phyloP scores from a whole-genome alignment of 352 stramenopile species.

The Globisporangium ultimum region DNA sequence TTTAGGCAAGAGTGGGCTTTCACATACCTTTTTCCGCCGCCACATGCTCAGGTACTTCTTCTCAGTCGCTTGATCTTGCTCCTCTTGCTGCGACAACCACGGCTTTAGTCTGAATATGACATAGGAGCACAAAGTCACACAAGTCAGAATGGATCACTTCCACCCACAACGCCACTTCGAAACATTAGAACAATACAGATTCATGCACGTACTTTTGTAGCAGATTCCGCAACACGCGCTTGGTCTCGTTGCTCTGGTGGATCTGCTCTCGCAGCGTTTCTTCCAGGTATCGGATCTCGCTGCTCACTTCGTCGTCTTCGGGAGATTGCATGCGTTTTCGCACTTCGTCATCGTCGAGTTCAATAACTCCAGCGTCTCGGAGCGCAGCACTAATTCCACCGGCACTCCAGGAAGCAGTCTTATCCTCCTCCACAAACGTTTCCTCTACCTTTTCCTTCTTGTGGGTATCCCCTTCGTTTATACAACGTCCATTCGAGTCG shows the following conservation, averaged over 20 bases:
- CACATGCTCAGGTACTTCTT: conserved; percentile 60
- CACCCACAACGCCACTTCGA: background rate
- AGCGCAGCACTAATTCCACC: conserved; percentile 27
- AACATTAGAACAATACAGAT: background rate
- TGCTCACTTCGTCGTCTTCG: conserved; percentile 60
- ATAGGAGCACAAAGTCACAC: too few species aligned
- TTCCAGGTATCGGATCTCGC: conserved; percentile 60
- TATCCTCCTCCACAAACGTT: too few species aligned
- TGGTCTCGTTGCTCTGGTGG: conserved; percentile 54
- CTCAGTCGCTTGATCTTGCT: conserved; percentile 40
- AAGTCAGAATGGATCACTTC: background rate
- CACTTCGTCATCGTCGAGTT: conserved; percentile 28
- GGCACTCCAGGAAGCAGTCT: conserved; percentile 18
- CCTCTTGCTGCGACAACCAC: conserved; percentile 52
- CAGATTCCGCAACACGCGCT: conserved; percentile 46
- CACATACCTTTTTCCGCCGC: conserved; percentile 58
- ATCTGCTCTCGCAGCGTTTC: conserved; percentile 34
- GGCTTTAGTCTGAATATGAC: conserved; percentile 42
- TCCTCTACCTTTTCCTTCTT: conserved; percentile 1
- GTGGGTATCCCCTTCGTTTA: background rate
- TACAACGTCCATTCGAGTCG: background rate
- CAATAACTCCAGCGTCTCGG: conserved; percentile 46
- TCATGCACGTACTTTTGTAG: conserved; percentile 40
- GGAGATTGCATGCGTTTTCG: conserved; percentile 20
- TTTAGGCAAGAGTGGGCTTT: background rate